These are phyloP conservation scores for Phoma herbarum DNA, from an alignment of 2,329 filamentous ascomycete genomes.

Conservation along the genomic window DNA sequence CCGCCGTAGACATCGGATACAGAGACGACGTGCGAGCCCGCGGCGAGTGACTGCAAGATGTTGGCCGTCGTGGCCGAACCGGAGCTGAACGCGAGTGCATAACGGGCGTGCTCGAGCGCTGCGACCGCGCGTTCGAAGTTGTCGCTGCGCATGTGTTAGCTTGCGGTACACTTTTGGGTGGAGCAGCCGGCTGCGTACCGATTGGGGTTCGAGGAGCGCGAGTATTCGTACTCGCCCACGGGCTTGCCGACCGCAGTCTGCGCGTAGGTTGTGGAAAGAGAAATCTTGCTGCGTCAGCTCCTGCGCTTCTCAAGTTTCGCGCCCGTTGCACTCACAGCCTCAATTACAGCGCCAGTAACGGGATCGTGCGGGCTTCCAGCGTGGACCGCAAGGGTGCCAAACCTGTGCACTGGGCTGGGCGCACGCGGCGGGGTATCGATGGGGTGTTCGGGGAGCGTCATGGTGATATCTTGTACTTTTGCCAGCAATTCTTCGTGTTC, in stretches of 20 bases:
- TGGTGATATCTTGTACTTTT: conserved; percentile 26
- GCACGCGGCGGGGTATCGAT: conserved; percentile 78
- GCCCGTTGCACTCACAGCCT: conserved; percentile 63
- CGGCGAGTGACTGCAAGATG: conserved; percentile 89
- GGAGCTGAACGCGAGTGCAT: conserved; percentile 93
- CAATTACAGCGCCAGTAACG: conserved; percentile 92
- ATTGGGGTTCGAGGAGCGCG: conserved; percentile 92
- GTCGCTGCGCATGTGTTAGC: conserved; percentile 61
- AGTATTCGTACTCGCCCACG: conserved; percentile 91
- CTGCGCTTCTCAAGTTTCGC: neutral
- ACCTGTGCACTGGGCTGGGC: conserved; percentile 77
- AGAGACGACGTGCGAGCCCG: conserved; percentile 92
- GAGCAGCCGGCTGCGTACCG: conserved; percentile 53
- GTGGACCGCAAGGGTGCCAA: conserved; percentile 95
- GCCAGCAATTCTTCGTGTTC: neutral
- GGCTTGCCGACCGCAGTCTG: conserved; percentile 88
- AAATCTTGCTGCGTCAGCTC: conserved; percentile 67
- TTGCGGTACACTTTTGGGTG: neutral
- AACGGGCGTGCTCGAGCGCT: conserved; percentile 88
- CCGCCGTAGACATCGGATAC: conserved; percentile 98
- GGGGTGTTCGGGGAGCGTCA: conserved; percentile 59
- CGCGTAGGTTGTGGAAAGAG: conserved; percentile 95
- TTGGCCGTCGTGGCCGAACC: conserved; percentile 93
- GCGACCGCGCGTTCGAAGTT: conserved; percentile 95
- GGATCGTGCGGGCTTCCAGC: conserved; percentile 92